Evolutionary conservation across 495 filamentous ascomycete species (phyloP).

Genomic region (Aspergillus taichungensis): DNA sequence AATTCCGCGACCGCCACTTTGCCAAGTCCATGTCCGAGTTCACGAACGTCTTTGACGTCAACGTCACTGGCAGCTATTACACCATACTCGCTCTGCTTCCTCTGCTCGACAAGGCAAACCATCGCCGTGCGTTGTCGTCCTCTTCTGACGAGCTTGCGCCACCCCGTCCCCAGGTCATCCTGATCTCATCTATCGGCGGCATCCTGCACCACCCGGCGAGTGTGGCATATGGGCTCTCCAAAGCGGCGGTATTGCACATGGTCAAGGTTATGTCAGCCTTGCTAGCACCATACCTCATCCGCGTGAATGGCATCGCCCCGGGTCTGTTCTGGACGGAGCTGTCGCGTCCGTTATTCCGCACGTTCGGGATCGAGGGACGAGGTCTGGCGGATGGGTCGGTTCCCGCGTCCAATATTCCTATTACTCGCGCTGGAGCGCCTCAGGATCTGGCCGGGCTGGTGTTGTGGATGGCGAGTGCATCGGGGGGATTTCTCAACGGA

Average conservation of each 20-base stretch:
- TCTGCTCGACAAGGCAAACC: conserved; percentile 54
- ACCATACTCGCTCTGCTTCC: conserved; percentile 53
- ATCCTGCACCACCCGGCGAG: conserved; percentile 45
- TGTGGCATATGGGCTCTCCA: conserved; percentile 53
- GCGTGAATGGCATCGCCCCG: conserved; percentile 53
- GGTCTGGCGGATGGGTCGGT: conserved; percentile 28
- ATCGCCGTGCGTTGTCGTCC: conserved; percentile 12
- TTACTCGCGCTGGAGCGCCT: conserved; percentile 38
- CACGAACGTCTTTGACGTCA: conserved; percentile 46
- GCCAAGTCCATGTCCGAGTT: conserved; percentile 44
- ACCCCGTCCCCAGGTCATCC: conserved; percentile 51
- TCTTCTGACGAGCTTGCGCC: conserved; percentile 30
- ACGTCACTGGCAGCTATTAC: conserved; percentile 50
- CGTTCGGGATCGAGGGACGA: neutral
- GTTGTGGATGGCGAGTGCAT: conserved; percentile 52
- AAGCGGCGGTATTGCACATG: conserved; percentile 54
- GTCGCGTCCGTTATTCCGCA: conserved; percentile 19
- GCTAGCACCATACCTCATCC: conserved; percentile 49
- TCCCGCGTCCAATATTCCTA: conserved; percentile 37
- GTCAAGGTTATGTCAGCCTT: conserved; percentile 47
- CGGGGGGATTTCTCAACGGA: conserved; percentile 53
- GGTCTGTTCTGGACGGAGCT: conserved; percentile 57
- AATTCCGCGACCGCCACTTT: conserved; percentile 42
- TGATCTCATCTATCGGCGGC: conserved; percentile 46
- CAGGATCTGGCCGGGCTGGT: conserved; percentile 56